Evolutionary conservation across 1,284 basidiomycete genomes (phyloP).

Genomic region (Porodaedalea pini): DNA sequence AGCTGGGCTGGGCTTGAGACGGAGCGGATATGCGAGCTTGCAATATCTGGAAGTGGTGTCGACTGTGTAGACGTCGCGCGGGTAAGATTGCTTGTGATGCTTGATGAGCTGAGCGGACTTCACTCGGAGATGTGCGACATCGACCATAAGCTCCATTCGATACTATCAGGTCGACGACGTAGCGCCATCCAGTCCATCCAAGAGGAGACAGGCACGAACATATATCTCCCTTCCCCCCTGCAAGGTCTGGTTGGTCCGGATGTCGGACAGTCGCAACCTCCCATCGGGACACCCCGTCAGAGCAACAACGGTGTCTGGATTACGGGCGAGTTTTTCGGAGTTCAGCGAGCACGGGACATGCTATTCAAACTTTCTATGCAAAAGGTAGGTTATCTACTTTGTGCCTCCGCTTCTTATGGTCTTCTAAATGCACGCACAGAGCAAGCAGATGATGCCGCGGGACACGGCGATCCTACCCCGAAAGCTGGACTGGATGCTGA

Average conservation of each 20-base stretch:
- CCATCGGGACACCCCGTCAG: constrained; percentile 26
- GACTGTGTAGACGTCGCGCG: constrained; percentile 91
- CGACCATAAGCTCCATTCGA: constrained; percentile 91
- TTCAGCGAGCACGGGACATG: constrained; percentile 94
- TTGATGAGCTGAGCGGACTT: constrained; percentile 91
- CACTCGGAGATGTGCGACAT: constrained; percentile 91
- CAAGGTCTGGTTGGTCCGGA: constrained; percentile 80
- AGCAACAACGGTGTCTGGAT: constrained; percentile 88
- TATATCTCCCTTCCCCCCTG: constrained; percentile 90
- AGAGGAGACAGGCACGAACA: constrained; percentile 96
- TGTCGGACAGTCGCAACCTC: constrained; percentile 15
- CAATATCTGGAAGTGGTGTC: constrained; percentile 77
- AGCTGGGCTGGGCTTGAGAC: constrained; percentile 89
- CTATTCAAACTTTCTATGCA: constrained; percentile 81
- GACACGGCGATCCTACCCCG: constrained; percentile 93
- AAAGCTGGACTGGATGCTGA: constrained; percentile 97
- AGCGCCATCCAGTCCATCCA: constrained; percentile 87
- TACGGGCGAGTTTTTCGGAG: constrained; percentile 96
- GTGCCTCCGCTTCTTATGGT: constrained; percentile 2
- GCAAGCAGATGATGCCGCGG: constrained; percentile 86
- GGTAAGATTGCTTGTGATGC: constrained; percentile 86
- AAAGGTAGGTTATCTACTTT: constrained; percentile 56
- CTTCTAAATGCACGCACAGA: constrained; percentile 46
- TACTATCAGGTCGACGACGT: constrained; percentile 90
- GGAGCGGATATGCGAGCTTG: constrained; percentile 88